Evolutionary conservation across 2,329 filamentous ascomycete genomes (phyloP), one percentile per base, ranked within the genome.

Genomic region (Fusarium anguioides): DNA sequence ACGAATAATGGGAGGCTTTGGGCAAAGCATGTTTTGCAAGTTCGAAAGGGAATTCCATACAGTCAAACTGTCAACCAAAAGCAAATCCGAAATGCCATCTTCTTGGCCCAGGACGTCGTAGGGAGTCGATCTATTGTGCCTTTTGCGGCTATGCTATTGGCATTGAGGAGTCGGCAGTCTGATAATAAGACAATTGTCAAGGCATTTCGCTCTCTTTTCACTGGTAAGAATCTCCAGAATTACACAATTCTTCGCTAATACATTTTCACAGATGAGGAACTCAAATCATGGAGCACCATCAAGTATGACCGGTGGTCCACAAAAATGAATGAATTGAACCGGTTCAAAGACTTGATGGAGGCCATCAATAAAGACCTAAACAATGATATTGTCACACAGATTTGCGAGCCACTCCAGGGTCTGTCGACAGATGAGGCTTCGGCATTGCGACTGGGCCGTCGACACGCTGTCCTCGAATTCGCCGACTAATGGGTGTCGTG

Each of bases 11-110:
- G 44, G 44, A 5, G 1, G 2, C 3, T 6, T 1, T 45, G 29
- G 49, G 15, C 29, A 6, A 8, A 2, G 0, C 0, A 21, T 2
- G 40, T 51, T 17, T 9, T 17, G 4, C 0, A 8, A 0, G 31
- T 35, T 17, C 48, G 48, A 2, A 12, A 8, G 5, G 14, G 2
- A 0, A 44, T 44, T 8, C 11, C 5, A 0, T 6, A 17, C 6
- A 45, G 2, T 3, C 10, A 6, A 6, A 5, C 1, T 2, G 7
- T n/a, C 8, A 12, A 36, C 18, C 8, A 24, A 24, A 26, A 5
- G 6, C 40, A 47, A 18, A 21, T 39, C 5, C 17, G 42, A 2
- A 29, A 17, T 1, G 51, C 42, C 0, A 31, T 49, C 5, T 18
- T 5, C 1, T 1, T 53, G 12, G 31, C 18, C 0, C 0, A 9